Percentiles rank a stretch among this genome's conserved stretches.
phyloP scores from a whole-genome alignment of 2,329 filamentous ascomycete genomes.

The Claviceps pazoutovae region DNA sequence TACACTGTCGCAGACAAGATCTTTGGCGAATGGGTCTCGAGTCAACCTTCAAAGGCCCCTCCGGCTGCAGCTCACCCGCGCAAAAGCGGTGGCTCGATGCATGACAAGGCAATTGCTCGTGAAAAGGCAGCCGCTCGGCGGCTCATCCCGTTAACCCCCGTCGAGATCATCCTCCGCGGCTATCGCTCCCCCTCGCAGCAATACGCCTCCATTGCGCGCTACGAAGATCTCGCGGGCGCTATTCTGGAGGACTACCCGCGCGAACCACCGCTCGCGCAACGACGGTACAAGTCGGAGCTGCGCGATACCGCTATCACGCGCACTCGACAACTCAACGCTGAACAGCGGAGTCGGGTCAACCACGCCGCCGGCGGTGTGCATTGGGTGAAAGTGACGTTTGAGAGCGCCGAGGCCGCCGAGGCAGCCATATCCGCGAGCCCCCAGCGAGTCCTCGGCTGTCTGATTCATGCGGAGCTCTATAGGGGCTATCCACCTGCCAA shows the following conservation, averaged over 20 bases:
- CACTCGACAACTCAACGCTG: constrained; percentile 48
- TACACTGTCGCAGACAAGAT: constrained; percentile 47
- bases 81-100: constrained; percentile 21
- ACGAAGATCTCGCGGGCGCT: constrained; percentile 69
- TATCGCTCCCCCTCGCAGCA: constrained; percentile 52
- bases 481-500: constrained; percentile 47
- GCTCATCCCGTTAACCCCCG: constrained; percentile 28
- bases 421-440: constrained; percentile 56
- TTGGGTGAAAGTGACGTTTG: constrained; percentile 84
- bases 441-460: constrained; percentile 54
- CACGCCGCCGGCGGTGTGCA: constrained; percentile 70
- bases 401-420: constrained; percentile 57
- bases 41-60: constrained; percentile 25
- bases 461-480: constrained; percentile 60
- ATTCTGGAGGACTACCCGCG: constrained; percentile 92
- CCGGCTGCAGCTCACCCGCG: constrained; percentile 16
- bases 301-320: constrained; percentile 58
- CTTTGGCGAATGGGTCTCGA: constrained; percentile 44
- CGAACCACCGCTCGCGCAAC: constrained; percentile 57
- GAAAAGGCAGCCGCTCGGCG: constrained; percentile 12
- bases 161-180: constrained; percentile 76
- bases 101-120: constrained; percentile 25
- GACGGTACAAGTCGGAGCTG: constrained; percentile 60
- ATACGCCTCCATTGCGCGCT: constrained; percentile 82
- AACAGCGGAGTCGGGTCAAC: constrained; percentile 68